Evolutionary conservation across 192 early-diverging fungal genomes (phyloP), one percentile per base, ranked within the genome.

Genomic region (Rhizophagus clarus): DNA sequence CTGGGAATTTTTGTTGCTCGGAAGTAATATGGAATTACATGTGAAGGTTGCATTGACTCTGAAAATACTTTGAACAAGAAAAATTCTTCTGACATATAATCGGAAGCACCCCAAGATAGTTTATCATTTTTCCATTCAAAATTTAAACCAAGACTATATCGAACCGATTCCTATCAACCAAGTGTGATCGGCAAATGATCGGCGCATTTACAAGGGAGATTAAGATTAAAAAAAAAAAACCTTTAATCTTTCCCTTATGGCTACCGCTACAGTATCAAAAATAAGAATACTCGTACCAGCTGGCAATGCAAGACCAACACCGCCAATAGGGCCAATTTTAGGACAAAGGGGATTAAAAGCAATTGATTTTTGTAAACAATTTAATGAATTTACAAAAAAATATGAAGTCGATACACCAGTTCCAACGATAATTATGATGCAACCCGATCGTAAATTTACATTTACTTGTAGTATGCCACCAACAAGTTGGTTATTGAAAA

Each of bases 301-400:
- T 4, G 97, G 95, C 72, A 99, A 99, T 85, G 97, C 97, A 8
- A 93, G 95, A 29, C 97, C 97, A 8, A 89, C 94, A 32, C 96
- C 96, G 11, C 96, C 97, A 8, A 94, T 98, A 61, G 97, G 97
- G 29, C 97, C 97, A 51, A 96, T 96, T 6, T 91, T 99, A 20
- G 97, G 97, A 84, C 95, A 96, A 82, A 93, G 96, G 61, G 97
- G 97, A 83, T 94, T 99, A 68, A 98, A 98, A 84, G 92, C 95
- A 47, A 98, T 99, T 89, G 97, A 99, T 84, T 99, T 99, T 84
- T 97, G 96, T 88, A 97, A 97, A 88, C 93, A 93, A 82, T 99
- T 99, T 88, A 99, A 96, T 88, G 97, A 98, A 86, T 89, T 92
- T 42, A 97, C 97, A 76, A 97, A 97, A 85, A 87, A 96, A 74